A percentile compares a stretch with the other conserved stretches of the same genome.
Evolutionary conservation across 1,284 basidiomycete genomes (phyloP).

Genomic region (Heterobasidion annosum): DNA sequence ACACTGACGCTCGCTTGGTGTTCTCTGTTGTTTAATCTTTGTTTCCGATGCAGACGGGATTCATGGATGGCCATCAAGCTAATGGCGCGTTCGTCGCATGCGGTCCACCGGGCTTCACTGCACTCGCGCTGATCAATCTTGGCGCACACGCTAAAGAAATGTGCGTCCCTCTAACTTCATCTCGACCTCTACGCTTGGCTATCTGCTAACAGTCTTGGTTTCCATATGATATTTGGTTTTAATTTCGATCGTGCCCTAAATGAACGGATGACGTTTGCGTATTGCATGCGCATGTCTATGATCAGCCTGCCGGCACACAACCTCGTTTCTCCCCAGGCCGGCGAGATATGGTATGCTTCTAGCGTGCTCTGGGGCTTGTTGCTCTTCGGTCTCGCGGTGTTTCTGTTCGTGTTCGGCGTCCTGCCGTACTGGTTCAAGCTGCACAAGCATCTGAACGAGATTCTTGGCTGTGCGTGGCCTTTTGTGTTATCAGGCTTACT

Average conservation of each 20-base stretch:
- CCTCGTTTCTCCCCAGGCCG: conserved; percentile 30
- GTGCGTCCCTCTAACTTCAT: conserved; percentile 17
- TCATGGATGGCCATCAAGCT: conserved; percentile 39
- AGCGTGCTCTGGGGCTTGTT: conserved; percentile 30
- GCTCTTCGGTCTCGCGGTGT: conserved; percentile 37
- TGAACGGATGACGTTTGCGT: background rate
- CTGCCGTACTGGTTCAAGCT: conserved; percentile 42
- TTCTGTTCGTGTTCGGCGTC: conserved; percentile 35
- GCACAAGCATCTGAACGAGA: conserved; percentile 36
- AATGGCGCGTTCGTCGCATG: conserved; percentile 40
- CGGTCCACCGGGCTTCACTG: conserved; percentile 41
- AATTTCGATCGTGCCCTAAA: too few relatives aligned
- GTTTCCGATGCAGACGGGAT: conserved; percentile 27
- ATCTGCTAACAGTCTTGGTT: too few relatives aligned
- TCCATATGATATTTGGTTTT: too few relatives aligned
- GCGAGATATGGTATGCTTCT: conserved; percentile 37
- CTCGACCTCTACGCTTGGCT: too few relatives aligned
- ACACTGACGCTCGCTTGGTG: conserved; percentile 6
- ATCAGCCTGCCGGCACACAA: conserved; percentile 26
- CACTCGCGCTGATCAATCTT: conserved; percentile 36
- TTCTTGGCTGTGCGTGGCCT: conserved; percentile 35
- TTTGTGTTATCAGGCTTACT: background rate
- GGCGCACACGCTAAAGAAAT: conserved; percentile 29
- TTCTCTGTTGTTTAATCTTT: background rate
- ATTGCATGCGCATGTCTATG: conserved; percentile 1